Percentiles rank a stretch among this genome's conserved stretches.
Conservation (phyloP, 768 basidiomycete genomes). For the Arthromyces matolae region DNA sequence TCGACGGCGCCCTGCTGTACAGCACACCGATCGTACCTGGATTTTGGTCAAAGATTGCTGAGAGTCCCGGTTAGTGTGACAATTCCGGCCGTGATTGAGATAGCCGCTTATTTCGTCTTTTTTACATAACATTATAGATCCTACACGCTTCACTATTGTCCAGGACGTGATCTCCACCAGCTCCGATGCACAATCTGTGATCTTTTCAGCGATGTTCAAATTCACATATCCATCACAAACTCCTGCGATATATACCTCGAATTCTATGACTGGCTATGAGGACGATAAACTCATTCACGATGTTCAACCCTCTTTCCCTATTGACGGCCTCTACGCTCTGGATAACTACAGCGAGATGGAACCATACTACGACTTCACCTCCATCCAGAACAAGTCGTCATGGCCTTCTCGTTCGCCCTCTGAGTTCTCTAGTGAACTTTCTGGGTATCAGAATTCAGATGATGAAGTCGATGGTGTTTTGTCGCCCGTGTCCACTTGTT, state of each 20-base stretch:
- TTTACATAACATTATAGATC: slow-evolving; percentile 52
- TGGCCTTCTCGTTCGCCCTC: slow-evolving; percentile 17
- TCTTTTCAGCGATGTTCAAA: slow-evolving; percentile 59
- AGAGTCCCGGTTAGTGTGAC: slow-evolving; percentile 44
- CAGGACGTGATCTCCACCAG: slow-evolving; percentile 53
- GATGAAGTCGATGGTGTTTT: slow-evolving; percentile 15
- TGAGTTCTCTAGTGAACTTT: slow-evolving; percentile 11
- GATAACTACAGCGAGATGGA: slow-evolving; percentile 14
- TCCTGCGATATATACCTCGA: slow-evolving; percentile 12
- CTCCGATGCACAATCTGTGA: slow-evolving; percentile 23
- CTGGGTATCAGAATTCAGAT: slow-evolving; percentile 13
- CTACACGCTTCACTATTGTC: slow-evolving; percentile 60
- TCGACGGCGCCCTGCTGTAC: slow-evolving; percentile 44
- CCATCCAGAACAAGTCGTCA: slow-evolving; percentile 4
- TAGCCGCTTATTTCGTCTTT: slow-evolving; percentile 9
- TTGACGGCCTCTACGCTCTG: slow-evolving; percentile 21
- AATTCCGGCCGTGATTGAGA: neutral
- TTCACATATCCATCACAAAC: slow-evolving; percentile 40
- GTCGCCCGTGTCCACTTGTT: slow-evolving; percentile 24
- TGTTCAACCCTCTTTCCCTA: slow-evolving; percentile 14
- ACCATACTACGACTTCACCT: slow-evolving; percentile 13
- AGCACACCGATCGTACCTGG: slow-evolving; percentile 57
- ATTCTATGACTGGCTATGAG: slow-evolving; percentile 11
- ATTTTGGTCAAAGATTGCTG: slow-evolving; percentile 60
- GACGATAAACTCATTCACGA: slow-evolving; percentile 11